Conservation (phyloP, 2,329 filamentous ascomycete species). For the Tolypocladium amazonense region DNA sequence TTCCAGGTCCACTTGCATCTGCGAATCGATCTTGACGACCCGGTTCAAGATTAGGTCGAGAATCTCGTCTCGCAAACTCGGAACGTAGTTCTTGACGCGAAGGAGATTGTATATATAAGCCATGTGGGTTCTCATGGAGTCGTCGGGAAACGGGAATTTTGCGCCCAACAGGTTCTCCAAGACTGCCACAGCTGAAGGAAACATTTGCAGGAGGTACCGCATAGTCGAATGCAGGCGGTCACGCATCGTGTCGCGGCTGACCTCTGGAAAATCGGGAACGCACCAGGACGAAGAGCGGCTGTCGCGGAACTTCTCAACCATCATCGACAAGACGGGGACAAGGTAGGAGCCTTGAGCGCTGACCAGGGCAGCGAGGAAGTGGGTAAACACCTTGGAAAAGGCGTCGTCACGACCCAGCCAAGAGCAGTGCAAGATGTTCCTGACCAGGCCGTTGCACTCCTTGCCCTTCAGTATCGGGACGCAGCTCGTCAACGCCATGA, state of each 20-base stretch:
- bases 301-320: conserved; percentile 66
- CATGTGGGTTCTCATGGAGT: conserved; percentile 68
- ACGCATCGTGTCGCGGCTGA: conserved; percentile 56
- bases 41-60: conserved; percentile 75
- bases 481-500: conserved; percentile 52
- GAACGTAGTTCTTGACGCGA: conserved; percentile 64
- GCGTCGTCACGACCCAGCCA: conserved; percentile 56
- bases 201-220: conserved; percentile 65
- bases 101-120: conserved; percentile 84
- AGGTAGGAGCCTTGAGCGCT: conserved; percentile 77
- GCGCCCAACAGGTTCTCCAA: conserved; percentile 55
- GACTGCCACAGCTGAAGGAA: conserved; percentile 66
- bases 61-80: conserved; percentile 68
- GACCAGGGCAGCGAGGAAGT: conserved; percentile 61
- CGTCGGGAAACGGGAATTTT: conserved; percentile 68
- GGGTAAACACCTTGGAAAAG: conserved; percentile 57
- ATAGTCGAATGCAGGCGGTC: conserved; percentile 66
- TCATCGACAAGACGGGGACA: conserved; percentile 62
- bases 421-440: conserved; percentile 46
- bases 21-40: conserved; percentile 87
- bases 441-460: conserved; percentile 48
- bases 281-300: conserved; percentile 33
- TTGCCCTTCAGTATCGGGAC: conserved; percentile 48
- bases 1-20: conserved; percentile 88
- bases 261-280: conserved; percentile 42